Conservation (phyloP, 345 rosid genomes). For the Moricandia arvensis region DNA sequence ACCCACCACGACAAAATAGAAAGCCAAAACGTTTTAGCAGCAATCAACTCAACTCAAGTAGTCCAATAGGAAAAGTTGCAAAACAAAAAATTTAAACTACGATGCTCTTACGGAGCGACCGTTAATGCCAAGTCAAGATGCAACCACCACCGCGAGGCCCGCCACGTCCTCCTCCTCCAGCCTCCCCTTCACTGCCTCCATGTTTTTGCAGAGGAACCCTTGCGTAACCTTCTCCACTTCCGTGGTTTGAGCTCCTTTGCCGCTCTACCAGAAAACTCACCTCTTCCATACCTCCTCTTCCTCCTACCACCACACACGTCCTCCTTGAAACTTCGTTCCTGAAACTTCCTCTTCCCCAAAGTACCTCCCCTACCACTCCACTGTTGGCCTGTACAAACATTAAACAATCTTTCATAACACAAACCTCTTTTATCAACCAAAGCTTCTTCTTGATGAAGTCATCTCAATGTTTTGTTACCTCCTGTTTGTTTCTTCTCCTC, state of each 20-base stretch:
- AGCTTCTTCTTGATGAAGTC: conserved; percentile 23
- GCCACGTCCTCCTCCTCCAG: conserved; percentile 43
- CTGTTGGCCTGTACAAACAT: conserved; percentile 32
- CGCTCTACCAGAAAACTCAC: conserved; percentile 65
- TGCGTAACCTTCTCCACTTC: conserved; percentile 50
- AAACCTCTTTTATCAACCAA: background rate
- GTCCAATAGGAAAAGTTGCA: background rate
- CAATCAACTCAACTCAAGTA: conserved; percentile 16
- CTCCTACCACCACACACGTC: conserved; percentile 50
- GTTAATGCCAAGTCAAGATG: conserved; percentile 32
- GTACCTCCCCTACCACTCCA: conserved; percentile 49
- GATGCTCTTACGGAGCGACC: conserved; percentile 14
- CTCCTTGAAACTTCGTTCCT: conserved; percentile 49
- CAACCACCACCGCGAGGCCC: conserved; percentile 35
- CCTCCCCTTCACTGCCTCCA: conserved; percentile 47
- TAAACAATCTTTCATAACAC: background rate
- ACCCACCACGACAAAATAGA: conserved; percentile 13
- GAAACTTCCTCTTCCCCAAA: conserved; percentile 55
- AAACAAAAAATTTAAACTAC: conserved; percentile 13
- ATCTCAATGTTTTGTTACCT: conserved; percentile 49
- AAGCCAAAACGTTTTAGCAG: conserved; percentile 14
- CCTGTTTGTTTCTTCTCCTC: conserved; percentile 73
- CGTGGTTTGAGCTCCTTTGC: conserved; percentile 59
- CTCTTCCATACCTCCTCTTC: conserved; percentile 46
- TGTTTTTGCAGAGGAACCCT: conserved; percentile 60